Base-by-base conservation (phyloP, 2,329 filamentous ascomycete species). In the Akanthomyces lecanii region DNA sequence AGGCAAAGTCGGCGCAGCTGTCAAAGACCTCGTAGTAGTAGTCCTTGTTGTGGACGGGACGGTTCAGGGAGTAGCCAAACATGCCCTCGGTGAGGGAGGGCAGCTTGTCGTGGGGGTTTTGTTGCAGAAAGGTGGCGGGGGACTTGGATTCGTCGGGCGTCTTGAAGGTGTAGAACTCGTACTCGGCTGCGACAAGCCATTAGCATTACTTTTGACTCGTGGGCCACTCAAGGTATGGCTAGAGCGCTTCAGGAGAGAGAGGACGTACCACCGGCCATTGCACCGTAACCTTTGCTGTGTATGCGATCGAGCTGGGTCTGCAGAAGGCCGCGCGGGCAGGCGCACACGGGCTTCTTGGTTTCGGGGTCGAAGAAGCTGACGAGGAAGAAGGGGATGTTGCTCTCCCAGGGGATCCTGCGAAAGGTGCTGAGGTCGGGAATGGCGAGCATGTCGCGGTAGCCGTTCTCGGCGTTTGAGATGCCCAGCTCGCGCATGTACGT, bases 111-210 rank as follows among this genome's bases (percentile, higher is more conserved):
- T 89, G 86, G 0, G 90, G 84, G 73, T 96, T 92, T 7, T 88
- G 79, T 70, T 85, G 82, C 44, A 96, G 84, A 74, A 90, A 96
- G 8, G 82, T 78, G 28, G 91, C 90, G 1, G 91, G 90, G 0
- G 89, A 87, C 36, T 88, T 86, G 23, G 80, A 72, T 36, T 79
- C 75, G 44, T 78, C 70, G 11, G 92, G 92, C 5, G 85, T 85
- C 70, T 87, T 85, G 77, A 96, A 97, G 71, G 95, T 91, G 80
- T 89, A 97, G 82, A 97, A 97, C 71, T 97, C 93, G 78, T 95
- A 97, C 74, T 97, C 93, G 71, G 91, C 92, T 96, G 71, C 10
- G 42, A 12, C n/a, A 47, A 48, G 54, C 52, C 30, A 25, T 18
- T 14, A 44, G 12, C 33, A 63, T 68, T 48, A 40, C 38, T 36